These are phyloP conservation scores for Sanghuangporus sanghuang DNA, from an alignment of 1,284 basidiomycete genomes.

Conservation along the genomic window DNA sequence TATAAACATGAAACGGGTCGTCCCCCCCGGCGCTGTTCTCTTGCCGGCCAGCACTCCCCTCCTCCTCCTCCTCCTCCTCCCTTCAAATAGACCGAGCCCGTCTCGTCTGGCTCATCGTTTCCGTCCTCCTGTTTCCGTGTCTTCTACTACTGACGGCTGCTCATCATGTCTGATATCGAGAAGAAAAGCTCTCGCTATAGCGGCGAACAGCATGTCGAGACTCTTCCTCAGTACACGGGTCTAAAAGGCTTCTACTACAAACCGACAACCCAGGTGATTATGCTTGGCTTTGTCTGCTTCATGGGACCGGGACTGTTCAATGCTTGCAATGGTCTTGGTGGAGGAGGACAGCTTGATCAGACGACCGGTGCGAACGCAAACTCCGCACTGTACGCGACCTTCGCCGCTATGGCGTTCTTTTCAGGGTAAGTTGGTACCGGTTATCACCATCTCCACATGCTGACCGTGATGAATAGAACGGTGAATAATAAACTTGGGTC, in stretches of 20 bases:
- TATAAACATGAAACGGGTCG: not conserved
- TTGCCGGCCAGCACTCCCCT: not conserved
- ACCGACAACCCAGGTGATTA: conserved; percentile 24
- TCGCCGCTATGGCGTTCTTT: conserved; percentile 26
- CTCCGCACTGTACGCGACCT: conserved; percentile 25
- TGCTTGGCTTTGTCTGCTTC: conserved; percentile 33
- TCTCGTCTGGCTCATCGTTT: not conserved
- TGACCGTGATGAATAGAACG: conserved; percentile 2
- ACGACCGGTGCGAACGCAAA: conserved; percentile 27
- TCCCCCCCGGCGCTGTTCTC: not conserved
- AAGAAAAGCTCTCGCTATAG: conserved; percentile 1
- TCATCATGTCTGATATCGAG: conserved; percentile 8
- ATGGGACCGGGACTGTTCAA: conserved; percentile 29
- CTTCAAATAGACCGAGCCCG: not conserved
- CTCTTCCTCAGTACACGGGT: conserved; percentile 9
- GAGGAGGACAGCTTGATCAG: conserved; percentile 27
- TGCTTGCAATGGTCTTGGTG: conserved; percentile 27
- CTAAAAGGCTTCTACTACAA: conserved; percentile 24
- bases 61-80: not conserved
- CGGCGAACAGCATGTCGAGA: not conserved
- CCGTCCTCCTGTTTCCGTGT: not conserved
- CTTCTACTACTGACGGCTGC: not conserved
- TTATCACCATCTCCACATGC: not conserved
- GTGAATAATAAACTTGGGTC: conserved; percentile 34
- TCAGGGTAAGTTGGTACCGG: conserved; percentile 9